Conservation (phyloP, 73 alveolate species). For the Paramecium bursaria region DNA sequence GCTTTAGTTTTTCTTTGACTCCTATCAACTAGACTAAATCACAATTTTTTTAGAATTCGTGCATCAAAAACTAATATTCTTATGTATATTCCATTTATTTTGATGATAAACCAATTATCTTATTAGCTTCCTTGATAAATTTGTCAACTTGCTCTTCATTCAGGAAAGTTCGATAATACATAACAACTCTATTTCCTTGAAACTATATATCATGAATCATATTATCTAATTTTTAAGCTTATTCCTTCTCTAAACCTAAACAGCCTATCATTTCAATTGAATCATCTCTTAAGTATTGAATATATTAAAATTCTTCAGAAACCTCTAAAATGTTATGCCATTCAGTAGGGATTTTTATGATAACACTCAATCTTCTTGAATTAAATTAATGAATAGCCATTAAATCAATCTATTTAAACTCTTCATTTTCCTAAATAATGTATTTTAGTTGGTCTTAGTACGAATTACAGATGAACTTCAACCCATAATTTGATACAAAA, state of each 20-base stretch:
- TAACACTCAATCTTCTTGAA: slow-evolving; percentile 28
- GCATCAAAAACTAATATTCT: slow-evolving; percentile 54
- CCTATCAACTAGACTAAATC: slow-evolving; percentile 32
- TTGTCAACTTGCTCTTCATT: neutral
- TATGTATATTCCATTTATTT: slow-evolving; percentile 10
- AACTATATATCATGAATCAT: slow-evolving; percentile 35
- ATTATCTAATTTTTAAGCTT: neutral
- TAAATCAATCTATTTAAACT: neutral
- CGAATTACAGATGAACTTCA: slow-evolving; percentile 14
- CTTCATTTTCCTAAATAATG: slow-evolving; percentile 35
- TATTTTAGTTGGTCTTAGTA: slow-evolving; percentile 14
- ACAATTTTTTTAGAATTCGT: slow-evolving; percentile 50
- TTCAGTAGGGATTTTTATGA: neutral
- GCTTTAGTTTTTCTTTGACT: neutral
- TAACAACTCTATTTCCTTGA: slow-evolving; percentile 34
- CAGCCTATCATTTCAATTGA: slow-evolving; percentile 53
- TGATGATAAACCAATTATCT: neutral
- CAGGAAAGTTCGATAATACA: slow-evolving; percentile 41
- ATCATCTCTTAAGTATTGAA: slow-evolving; percentile 53
- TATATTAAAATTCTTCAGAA: slow-evolving; percentile 16
- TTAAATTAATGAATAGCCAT: slow-evolving; percentile 40
- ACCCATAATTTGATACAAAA: slow-evolving; percentile 10
- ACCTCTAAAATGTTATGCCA: neutral
- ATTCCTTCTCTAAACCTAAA: slow-evolving; percentile 42
- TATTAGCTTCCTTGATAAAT: slow-evolving; percentile 27